phyloP scores from a whole-genome alignment of 805 yeast species.

The Metschnikowia aberdeeniae region DNA sequence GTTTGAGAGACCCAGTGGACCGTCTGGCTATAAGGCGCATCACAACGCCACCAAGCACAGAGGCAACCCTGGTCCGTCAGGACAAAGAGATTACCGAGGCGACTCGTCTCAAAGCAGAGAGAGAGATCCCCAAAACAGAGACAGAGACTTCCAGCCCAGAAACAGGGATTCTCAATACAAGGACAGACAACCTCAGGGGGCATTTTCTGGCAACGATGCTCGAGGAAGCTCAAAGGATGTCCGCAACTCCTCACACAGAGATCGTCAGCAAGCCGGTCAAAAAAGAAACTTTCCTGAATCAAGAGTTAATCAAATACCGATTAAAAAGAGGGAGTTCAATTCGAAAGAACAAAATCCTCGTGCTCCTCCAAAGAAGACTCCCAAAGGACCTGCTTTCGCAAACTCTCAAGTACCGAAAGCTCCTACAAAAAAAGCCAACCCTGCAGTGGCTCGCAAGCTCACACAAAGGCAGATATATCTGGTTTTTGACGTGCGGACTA shows the following conservation, averaged over 20 bases:
- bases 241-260: neutral
- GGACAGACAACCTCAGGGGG: neutral
- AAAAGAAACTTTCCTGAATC: constrained; percentile 7
- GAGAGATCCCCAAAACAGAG: neutral
- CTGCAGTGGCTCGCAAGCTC: constrained; percentile 14
- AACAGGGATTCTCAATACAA: neutral
- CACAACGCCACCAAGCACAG: neutral
- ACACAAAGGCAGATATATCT: constrained; percentile 31
- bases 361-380: neutral
- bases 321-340: constrained; percentile 9
- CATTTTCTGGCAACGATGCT: neutral
- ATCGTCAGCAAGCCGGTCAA: neutral
- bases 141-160: neutral
- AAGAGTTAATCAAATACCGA: constrained; percentile 1
- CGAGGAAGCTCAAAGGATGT: constrained; percentile 2
- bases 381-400: constrained; percentile 1
- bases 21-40: constrained; percentile 10
- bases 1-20: constrained; percentile 14
- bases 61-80: neutral
- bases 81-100: constrained; percentile 1
- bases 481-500: constrained; percentile 23
- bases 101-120: neutral
- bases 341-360: neutral
- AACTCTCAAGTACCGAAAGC: constrained; percentile 1
- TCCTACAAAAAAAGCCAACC: neutral